Base-by-base conservation (phyloP, 129 eudicot species). In the Flaveria bidentis region DNA sequence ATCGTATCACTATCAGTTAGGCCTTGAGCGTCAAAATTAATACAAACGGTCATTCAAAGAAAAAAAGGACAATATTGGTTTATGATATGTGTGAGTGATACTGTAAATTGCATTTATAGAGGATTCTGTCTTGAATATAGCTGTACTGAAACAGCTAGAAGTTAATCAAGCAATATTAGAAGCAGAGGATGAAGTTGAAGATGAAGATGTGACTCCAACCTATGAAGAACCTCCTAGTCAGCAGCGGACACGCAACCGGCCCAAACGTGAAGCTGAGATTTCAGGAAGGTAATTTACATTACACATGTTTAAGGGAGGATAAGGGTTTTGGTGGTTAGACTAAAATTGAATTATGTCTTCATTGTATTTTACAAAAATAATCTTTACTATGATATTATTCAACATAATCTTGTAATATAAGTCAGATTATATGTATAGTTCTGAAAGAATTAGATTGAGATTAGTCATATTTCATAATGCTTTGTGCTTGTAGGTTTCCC, bases 161-260 rank as follows among this genome's bases (percentile, higher is more conserved):
- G 76, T 90, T 41, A 88, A 90, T 73, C 75, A 88, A 80, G 88
- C 94, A 69, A 86, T 93, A 80, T 69, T 86, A 72, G 90, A 92
- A 75, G 96, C 63, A 9, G 88, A 81, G 12, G 94, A 80, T 58
- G 39, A 33, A 33, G 39, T 33, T 33, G 91, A 81, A 17, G 90
- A 81, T 8, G 72, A 16, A 30, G 69, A 63, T 65, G 73, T 14
- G 26, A 44, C 61, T 75, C 65, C 82, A 33, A 39, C 49, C n/a
- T 73, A 67, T 13, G 84, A 85, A 80, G 89, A 88, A 79, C 81
- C 91, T 41, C 76, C 85, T 57, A 92, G 71, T 44, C 79, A 83
- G 22, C 92, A 83, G 36, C 95, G 95, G 11, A 70, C 76, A 11
- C 98, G 98, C 52, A 93, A 90, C 72, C 83, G 98, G 68, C 98